Conservation (phyloP, 768 basidiomycete genomes). For the Pleurotus giganteus region DNA sequence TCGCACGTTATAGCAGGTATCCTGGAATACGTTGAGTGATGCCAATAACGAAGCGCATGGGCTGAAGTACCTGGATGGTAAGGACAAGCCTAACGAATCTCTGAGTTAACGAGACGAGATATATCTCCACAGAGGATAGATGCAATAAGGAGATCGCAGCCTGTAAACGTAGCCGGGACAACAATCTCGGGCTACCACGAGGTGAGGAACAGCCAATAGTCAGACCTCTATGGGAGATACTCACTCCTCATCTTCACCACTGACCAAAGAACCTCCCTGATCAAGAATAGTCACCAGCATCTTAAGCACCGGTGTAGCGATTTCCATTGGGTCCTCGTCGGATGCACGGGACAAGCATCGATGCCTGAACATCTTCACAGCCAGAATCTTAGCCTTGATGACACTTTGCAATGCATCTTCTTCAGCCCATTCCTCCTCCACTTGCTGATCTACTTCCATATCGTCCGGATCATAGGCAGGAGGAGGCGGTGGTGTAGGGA, state of each 20-base stretch:
- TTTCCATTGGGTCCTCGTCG: slow-evolving; percentile 57
- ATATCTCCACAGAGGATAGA: slow-evolving; percentile 58
- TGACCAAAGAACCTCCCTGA: slow-evolving; percentile 60
- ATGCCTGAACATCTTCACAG: slow-evolving; percentile 80
- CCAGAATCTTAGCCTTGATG: slow-evolving; percentile 68
- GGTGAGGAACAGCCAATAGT: neutral
- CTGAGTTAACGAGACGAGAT: slow-evolving; percentile 51
- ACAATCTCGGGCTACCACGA: slow-evolving; percentile 49
- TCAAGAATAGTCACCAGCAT: slow-evolving; percentile 73
- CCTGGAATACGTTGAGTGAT: slow-evolving; percentile 42
- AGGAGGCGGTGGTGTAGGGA: slow-evolving; percentile 40
- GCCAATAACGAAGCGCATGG: neutral
- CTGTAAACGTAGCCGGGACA: slow-evolving; percentile 79
- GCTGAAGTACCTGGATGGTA: slow-evolving; percentile 61
- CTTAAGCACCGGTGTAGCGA: slow-evolving; percentile 73
- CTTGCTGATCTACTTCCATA: slow-evolving; percentile 46
- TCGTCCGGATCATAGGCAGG: slow-evolving; percentile 41
- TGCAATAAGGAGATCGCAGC: slow-evolving; percentile 82
- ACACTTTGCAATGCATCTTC: slow-evolving; percentile 57
- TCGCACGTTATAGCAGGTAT: slow-evolving; percentile 87
- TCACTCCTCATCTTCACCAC: slow-evolving; percentile 44
- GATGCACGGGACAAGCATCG: slow-evolving; percentile 70
- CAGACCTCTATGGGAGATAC: slow-evolving; percentile 16
- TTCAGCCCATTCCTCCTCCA: slow-evolving; percentile 66
- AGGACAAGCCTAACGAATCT: slow-evolving; percentile 72